Evolutionary conservation across 371 early-diverging fungal genomes (phyloP).

Genomic region (Mucor lusitanicus): DNA sequence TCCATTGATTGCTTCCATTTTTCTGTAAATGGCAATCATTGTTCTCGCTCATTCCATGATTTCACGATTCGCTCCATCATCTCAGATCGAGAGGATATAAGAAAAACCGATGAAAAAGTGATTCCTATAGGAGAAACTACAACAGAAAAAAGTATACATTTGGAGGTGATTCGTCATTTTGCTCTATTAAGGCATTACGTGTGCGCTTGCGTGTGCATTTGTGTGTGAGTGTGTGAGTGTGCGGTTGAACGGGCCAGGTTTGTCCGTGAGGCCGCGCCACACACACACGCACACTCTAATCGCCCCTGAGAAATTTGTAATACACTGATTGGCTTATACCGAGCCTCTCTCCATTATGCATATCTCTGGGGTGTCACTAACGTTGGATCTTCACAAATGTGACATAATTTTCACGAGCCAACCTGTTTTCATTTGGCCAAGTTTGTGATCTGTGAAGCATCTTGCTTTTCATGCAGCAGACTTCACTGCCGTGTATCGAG

Average conservation of each 20-base stretch:
- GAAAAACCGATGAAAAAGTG: neutral
- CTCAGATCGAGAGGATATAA: neutral
- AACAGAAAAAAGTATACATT: neutral
- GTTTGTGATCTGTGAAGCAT: neutral
- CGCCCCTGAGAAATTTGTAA: neutral
- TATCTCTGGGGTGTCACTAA: neutral
- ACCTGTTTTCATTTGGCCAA: neutral
- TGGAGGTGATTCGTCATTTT: neutral
- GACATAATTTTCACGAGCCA: neutral
- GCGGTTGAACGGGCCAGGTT: neutral
- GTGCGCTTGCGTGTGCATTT: neutral
- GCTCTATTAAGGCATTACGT: neutral
- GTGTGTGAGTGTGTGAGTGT: neutral
- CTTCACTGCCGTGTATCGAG: neutral
- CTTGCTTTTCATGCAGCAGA: neutral
- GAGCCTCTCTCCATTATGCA: neutral
- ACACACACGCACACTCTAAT: neutral
- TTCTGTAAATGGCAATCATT: neutral
- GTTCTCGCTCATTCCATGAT: neutral
- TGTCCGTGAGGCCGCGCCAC: neutral
- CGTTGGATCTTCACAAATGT: neutral
- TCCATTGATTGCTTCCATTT: conserved; percentile 1
- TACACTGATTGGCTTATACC: neutral
- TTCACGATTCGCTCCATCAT: neutral
- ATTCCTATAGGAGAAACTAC: neutral